These are phyloP conservation scores for Cyberlindnera mycetangii DNA, from an alignment of 805 yeast genomes.

Conservation along the genomic window DNA sequence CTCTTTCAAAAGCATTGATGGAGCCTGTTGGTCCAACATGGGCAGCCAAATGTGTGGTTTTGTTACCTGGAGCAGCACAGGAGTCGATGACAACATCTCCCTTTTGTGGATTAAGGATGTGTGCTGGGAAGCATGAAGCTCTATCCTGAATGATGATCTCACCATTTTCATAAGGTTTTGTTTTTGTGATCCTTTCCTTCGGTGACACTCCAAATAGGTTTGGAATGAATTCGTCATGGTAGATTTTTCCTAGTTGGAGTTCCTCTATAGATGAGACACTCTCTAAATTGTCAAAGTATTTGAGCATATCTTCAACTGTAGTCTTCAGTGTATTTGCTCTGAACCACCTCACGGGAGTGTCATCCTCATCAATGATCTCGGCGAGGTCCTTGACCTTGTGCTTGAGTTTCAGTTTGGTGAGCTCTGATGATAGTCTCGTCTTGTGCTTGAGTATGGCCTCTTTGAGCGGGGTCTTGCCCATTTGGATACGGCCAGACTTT, in stretches of 20 bases:
- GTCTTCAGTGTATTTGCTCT: constrained; percentile 65
- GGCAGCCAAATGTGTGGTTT: constrained; percentile 89
- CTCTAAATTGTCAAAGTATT: constrained; percentile 39
- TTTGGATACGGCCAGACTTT: constrained; percentile 75
- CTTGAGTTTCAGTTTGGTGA: constrained; percentile 71
- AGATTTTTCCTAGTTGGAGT: constrained; percentile 55
- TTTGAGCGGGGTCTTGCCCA: constrained; percentile 85
- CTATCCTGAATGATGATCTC: constrained; percentile 89
- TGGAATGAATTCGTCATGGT: constrained; percentile 70
- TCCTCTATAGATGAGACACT: constrained; percentile 45
- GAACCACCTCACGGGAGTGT: constrained; percentile 79
- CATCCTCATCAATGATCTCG: constrained; percentile 54
- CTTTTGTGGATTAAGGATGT: constrained; percentile 61
- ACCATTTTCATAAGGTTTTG: constrained; percentile 72
- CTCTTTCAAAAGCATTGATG: constrained; percentile 86
- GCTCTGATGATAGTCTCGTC: constrained; percentile 79
- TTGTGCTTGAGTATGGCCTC: constrained; percentile 76
- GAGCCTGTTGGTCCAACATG: constrained; percentile 40
- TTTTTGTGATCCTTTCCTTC: constrained; percentile 60
- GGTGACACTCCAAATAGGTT: constrained; percentile 83
- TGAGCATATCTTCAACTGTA: constrained; percentile 30
- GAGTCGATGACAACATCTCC: constrained; percentile 79
- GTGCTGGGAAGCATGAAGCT: constrained; percentile 95
- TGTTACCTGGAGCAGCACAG: constrained; percentile 98
- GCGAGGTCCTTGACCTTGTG: constrained; percentile 57